Evolutionary conservation across 2,329 filamentous ascomycete genomes (phyloP), one percentile per base, ranked within the genome.

Genomic region (Aspergillus fijiensis): DNA sequence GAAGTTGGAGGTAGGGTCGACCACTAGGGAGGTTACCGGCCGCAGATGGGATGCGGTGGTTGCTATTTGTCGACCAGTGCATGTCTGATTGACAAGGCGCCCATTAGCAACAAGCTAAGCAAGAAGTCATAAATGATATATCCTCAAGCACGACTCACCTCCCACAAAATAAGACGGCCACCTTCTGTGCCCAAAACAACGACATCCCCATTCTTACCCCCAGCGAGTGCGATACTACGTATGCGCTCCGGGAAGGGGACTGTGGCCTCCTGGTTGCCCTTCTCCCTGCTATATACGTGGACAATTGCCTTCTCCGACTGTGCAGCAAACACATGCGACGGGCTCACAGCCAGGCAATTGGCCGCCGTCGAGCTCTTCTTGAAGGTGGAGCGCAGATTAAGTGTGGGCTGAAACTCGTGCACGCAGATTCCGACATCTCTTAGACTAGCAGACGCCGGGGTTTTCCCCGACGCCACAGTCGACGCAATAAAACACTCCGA

Each of bases 251-350:
- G 88, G 69, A 99, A 96, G 0, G 93, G 89, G 21, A 98, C 87
- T 19, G 91, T 85, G 6, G 91, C 90, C 77, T 98, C 94, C 72
- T 97, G 92, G 68, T 90, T 95, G 29, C 90, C 90, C 64, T 90
- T 90, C 60, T 87, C 83, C 58, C 92, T 85, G 60, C 86, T 93
- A 77, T 98, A 99, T 58, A 99, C 92, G 77, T 98, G 91, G 1
- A 99, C 85, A 48, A 96, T 90, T 0, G 92, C 91, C 76, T 96
- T 98, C 65, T 93, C 92, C 53, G 89, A 84, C 75, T 99, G 95
- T 4, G 92, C 94, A 4, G 93, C 89, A 74, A 96, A 99, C 51
- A 98, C 83, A 74, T 99, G 95, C 21, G 88, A 88, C 49, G 85
- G 82, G 76, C 85, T 96, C 67, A 93, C 84, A 31, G 92, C 93